A percentile compares a stretch with the other conserved stretches of the same genome.
phyloP scores from a whole-genome alignment of 2,329 filamentous ascomycete genomes.

The Shiraia sp. region DNA sequence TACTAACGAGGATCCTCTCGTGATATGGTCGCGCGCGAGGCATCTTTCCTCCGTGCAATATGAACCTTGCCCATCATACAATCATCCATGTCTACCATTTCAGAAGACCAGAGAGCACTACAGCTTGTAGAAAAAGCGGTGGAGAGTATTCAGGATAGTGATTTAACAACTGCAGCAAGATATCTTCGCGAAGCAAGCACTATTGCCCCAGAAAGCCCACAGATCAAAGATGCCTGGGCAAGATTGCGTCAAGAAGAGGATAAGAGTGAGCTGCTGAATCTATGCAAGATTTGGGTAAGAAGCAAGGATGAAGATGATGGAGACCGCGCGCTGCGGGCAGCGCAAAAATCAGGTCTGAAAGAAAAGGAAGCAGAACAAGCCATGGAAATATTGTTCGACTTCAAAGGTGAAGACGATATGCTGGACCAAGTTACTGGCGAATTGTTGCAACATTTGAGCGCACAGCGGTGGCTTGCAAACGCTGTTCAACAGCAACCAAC shows the following conservation, averaged over 20 bases:
- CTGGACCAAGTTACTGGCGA: conserved; percentile 47
- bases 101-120: conserved; percentile 34
- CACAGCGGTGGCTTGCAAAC: conserved; percentile 46
- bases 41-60: conserved; percentile 14
- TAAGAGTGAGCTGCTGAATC: conserved; percentile 37
- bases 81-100: conserved; percentile 30
- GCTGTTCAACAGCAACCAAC: conserved; percentile 46
- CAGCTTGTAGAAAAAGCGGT: conserved; percentile 36
- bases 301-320: conserved; percentile 46
- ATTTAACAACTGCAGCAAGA: conserved; percentile 46
- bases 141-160: conserved; percentile 31
- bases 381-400: conserved; percentile 48
- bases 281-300: conserved; percentile 42
- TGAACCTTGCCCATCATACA: conserved; percentile 14
- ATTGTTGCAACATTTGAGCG: conserved; percentile 41
- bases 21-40: conserved; percentile 18
- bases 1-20: conserved; percentile 19
- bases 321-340: conserved; percentile 40
- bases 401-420: conserved; percentile 47
- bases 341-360: conserved; percentile 37
- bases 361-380: conserved; percentile 45
- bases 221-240: conserved; percentile 48
- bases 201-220: conserved; percentile 47
- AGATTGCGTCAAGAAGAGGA: conserved; percentile 45
- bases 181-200: conserved; percentile 51